Conservation (phyloP, 176 grass and related monocot genomes). For the Eleusine coracana region DNA sequence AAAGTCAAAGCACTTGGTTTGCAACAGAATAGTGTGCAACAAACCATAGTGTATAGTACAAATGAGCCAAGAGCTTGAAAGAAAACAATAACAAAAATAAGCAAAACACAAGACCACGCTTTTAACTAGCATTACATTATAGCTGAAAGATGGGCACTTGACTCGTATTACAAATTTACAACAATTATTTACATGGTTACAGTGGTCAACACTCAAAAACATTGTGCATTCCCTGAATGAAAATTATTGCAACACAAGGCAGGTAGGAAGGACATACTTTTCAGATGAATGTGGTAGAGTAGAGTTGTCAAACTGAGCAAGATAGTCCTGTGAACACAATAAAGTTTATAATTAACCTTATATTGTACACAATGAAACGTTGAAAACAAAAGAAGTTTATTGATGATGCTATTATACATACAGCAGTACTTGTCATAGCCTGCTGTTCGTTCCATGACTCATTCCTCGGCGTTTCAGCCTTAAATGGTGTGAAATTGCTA, state of each 20-base stretch:
- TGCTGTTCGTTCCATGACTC: slow-evolving; percentile 96
- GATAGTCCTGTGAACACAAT: slow-evolving; percentile 67
- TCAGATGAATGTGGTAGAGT: slow-evolving; percentile 51
- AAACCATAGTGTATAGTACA: background rate
- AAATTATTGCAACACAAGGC: slow-evolving; percentile 32
- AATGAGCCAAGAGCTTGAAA: background rate
- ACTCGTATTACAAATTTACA: background rate
- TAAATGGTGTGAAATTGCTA: slow-evolving; percentile 89
- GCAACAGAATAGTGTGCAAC: background rate
- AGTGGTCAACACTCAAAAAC: slow-evolving; percentile 7
- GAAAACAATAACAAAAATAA: background rate
- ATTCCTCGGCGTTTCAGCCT: slow-evolving; percentile 67
- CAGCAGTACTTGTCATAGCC: slow-evolving; percentile 84
- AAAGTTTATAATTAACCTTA: slow-evolving; percentile 32
- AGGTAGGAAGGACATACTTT: slow-evolving; percentile 63
- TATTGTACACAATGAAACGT: slow-evolving; percentile 27
- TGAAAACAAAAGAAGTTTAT: slow-evolving; percentile 38
- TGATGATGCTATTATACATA: slow-evolving; percentile 52
- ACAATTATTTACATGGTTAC: background rate
- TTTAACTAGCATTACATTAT: slow-evolving; percentile 20
- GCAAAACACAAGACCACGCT: background rate
- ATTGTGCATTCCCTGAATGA: background rate
- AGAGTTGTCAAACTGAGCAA: slow-evolving; percentile 71
- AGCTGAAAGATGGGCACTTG: slow-evolving; percentile 16
- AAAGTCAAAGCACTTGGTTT: slow-evolving; percentile 23